phyloP scores from a whole-genome alignment of 805 yeast genomes.

The Lipomyces oligophaga region DNA sequence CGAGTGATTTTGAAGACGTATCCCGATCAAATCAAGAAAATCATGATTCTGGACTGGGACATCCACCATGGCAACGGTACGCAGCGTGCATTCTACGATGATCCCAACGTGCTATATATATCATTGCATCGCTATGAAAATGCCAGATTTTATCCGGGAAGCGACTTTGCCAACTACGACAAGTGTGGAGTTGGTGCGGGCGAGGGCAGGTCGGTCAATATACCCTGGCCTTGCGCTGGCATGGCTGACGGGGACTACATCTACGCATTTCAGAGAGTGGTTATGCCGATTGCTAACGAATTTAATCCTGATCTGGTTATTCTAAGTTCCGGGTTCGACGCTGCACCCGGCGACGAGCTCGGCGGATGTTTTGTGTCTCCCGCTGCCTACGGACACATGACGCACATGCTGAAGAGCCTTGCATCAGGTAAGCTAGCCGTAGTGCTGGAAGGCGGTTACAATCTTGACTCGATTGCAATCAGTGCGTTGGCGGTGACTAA shows the following conservation, averaged over 20 bases:
- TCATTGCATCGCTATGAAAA: constrained; percentile 90
- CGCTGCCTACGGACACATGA: constrained; percentile 94
- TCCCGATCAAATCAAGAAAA: constrained; percentile 82
- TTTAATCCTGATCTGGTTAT: constrained; percentile 90
- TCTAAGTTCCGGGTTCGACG: constrained; percentile 94
- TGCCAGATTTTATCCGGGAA: constrained; percentile 92
- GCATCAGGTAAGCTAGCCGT: constrained; percentile 89
- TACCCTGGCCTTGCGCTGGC: constrained; percentile 91
- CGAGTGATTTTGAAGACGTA: constrained; percentile 72
- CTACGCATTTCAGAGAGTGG: constrained; percentile 79
- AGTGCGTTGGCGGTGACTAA: constrained; percentile 91
- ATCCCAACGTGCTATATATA: constrained; percentile 85
- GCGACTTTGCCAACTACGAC: constrained; percentile 74
- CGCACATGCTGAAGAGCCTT: constrained; percentile 79
- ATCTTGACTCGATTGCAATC: constrained; percentile 80
- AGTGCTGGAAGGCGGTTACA: constrained; percentile 94
- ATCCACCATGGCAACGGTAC: constrained; percentile 99
- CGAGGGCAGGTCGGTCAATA: constrained; percentile 71
- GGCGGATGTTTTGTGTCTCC: constrained; percentile 97
- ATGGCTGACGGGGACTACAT: constrained; percentile 94
- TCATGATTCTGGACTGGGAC: constrained; percentile 93
- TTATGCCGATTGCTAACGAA: constrained; percentile 85
- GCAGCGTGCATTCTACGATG: constrained; percentile 83
- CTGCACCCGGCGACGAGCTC: constrained; percentile 96
- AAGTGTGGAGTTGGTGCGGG: constrained; percentile 84